These are phyloP conservation scores for Floccularia luteovirens DNA, from an alignment of 768 basidiomycete genomes.

Conservation along the genomic window DNA sequence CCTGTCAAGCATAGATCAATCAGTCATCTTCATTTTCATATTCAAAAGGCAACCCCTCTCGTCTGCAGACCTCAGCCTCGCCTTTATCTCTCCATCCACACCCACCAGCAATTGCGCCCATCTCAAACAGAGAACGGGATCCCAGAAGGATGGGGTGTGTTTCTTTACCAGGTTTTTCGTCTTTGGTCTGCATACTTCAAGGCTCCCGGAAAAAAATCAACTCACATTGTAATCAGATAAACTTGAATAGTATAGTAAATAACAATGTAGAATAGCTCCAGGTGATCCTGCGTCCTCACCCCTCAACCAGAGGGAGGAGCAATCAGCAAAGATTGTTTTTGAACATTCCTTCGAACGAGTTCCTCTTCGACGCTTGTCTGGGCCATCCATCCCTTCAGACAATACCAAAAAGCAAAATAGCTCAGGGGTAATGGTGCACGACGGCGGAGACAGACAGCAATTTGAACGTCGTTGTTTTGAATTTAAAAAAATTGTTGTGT, in stretches of 20 bases:
- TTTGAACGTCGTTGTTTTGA: conserved; percentile 64
- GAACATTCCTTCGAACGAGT: conserved; percentile 41
- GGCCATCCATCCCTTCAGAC: conserved; percentile 60
- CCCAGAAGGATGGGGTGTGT: conserved; percentile 57
- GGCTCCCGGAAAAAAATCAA: conserved; percentile 6
- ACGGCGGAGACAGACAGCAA: conserved; percentile 67
- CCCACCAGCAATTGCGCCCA: conserved; percentile 37
- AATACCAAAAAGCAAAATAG: conserved; percentile 27
- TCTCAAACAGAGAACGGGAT: conserved; percentile 19
- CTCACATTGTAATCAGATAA: conserved; percentile 12
- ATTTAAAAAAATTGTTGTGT: conserved; percentile 8
- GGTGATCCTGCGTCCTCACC: conserved; percentile 89
- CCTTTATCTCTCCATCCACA: conserved; percentile 78
- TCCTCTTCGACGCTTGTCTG: conserved; percentile 86
- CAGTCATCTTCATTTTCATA: too few relatives aligned
- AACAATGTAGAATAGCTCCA: conserved; percentile 65
- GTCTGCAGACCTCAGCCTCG: conserved; percentile 84
- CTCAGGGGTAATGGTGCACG: too few relatives aligned
- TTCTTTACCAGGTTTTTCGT: conserved; percentile 87
- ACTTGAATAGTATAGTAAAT: conserved; percentile 4
- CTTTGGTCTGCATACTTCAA: conserved; percentile 38
- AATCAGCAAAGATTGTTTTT: conserved; percentile 93
- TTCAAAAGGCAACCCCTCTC: too few relatives aligned
- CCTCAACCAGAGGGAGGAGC: conserved; percentile 88
- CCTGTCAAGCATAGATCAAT: too few relatives aligned